Base-by-base conservation (phyloP, 2,329 filamentous ascomycete genomes). In the Penicillium hordei region DNA sequence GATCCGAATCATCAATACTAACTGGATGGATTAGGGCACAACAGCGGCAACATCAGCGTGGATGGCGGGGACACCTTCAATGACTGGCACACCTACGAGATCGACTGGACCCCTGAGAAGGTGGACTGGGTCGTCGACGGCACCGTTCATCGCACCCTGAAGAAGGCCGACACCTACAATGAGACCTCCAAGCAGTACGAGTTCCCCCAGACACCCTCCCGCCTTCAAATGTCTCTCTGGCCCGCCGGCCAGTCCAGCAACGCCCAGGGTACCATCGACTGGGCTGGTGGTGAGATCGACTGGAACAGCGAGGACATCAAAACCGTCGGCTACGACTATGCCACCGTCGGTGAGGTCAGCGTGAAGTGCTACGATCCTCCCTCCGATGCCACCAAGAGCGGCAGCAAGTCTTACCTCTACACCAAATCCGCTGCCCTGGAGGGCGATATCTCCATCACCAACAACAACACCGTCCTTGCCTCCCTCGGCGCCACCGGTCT, bases 201-300 rank as follows among this genome's bases (percentile, higher is more conserved):
- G 68, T 99, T 85, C 81, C 94, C 94, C 7, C 94, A 97, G 79
- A 95, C 93, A 0, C 94, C 94, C 4, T 79, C 93, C 17, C 90
- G 93, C 66, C 85, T 99, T 52, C 91, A 97, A 80, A 83, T 99
- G 50, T 97, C 94, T 17, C 86, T 99, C 70, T 99, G 94, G 94
- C 94, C 94, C 40, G 94, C 91, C 69, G 94, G 94, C 72, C 84
- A 90, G 46, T 77, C 86, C 10, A 83, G 82, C 70, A 97, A 97
- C 75, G 89, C 85, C 40, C 72, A 89, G 73, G 94, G 94, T 55
- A 97, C 94, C 34, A 84, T 96, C 64, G 82, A 87, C 53, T 99
- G 94, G 94, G 91, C 93, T 19, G 94, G 94, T 70, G 94, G 94
- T 67, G 78, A 84, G 52, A 93, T 99, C 63, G 83, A 96, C 81